Conservation (phyloP, 78 protist species). For the Dictyostelium purpureum region DNA sequence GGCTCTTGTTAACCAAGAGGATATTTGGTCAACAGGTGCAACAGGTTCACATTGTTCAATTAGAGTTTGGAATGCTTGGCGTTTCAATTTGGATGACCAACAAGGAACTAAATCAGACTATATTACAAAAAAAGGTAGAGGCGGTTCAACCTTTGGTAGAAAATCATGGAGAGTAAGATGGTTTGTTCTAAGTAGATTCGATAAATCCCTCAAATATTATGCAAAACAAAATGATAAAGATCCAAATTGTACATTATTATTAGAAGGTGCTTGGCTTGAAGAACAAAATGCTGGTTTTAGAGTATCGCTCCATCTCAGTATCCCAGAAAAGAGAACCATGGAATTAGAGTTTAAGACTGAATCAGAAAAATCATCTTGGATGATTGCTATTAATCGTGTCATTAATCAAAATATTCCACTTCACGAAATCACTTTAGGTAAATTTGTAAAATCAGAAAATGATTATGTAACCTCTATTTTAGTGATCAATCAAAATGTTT, state of each 20-base stretch:
- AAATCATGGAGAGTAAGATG: slow-evolving; percentile 58
- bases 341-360: slow-evolving; percentile 46
- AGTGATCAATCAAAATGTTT: background rate
- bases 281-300: background rate
- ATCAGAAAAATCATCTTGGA: slow-evolving; percentile 38
- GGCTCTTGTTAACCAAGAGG: slow-evolving; percentile 41
- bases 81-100: slow-evolving; percentile 57
- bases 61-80: slow-evolving; percentile 68
- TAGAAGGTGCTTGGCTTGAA: slow-evolving; percentile 26
- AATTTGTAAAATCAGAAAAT: background rate
- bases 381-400: slow-evolving; percentile 2
- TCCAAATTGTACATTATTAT: slow-evolving; percentile 6
- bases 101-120: slow-evolving; percentile 11
- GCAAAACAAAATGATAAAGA: slow-evolving; percentile 32
- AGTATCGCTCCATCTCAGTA: background rate
- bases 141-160: slow-evolving; percentile 22
- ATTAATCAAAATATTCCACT: slow-evolving; percentile 59
- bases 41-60: slow-evolving; percentile 21
- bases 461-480: background rate
- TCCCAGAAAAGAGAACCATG: slow-evolving; percentile 26
- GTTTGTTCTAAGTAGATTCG: slow-evolving; percentile 22
- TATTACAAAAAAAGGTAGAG: slow-evolving; percentile 45
- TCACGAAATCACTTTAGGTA: background rate
- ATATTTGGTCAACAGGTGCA: slow-evolving; percentile 69
- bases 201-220: slow-evolving; percentile 36